phyloP scores from a whole-genome alignment of 352 stramenopile genomes.

The Phytophthora hibernalis region DNA sequence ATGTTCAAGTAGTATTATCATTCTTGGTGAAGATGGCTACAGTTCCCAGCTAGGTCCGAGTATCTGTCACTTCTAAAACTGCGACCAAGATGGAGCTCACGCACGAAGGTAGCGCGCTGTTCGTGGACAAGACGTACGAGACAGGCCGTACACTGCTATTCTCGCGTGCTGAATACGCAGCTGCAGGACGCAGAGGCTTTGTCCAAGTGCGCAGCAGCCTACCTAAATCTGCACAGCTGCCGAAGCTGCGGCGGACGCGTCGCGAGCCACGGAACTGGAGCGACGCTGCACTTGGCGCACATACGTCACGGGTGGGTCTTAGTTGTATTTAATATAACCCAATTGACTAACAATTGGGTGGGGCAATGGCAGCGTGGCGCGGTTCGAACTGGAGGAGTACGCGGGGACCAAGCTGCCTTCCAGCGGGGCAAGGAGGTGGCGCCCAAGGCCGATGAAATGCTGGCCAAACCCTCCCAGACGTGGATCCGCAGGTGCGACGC shows the following conservation, averaged over 20 bases:
- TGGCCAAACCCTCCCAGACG: conserved; percentile 74
- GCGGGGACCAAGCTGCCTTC: conserved; percentile 70
- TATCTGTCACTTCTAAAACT: conserved; percentile 14
- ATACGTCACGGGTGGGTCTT: conserved; percentile 73
- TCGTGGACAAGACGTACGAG: conserved; percentile 85
- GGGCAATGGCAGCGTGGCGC: conserved; percentile 53
- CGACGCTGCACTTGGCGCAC: conserved; percentile 60
- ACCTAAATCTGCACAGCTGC: conserved; percentile 71
- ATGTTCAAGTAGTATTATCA: too few relatives aligned
- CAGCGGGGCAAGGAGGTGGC: conserved; percentile 48
- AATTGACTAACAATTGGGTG: neutral
- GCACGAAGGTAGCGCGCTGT: conserved; percentile 79
- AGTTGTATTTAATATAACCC: neutral
- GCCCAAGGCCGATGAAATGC: conserved; percentile 34
- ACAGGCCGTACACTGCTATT: conserved; percentile 66
- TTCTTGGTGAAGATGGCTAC: neutral
- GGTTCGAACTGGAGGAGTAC: conserved; percentile 87
- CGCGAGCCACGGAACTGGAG: conserved; percentile 59
- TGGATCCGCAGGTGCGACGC: conserved; percentile 92
- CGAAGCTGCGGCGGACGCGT: conserved; percentile 63
- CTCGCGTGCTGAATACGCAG: conserved; percentile 46
- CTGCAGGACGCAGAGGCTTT: conserved; percentile 57
- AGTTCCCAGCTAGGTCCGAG: neutral
- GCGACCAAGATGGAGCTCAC: conserved; percentile 68
- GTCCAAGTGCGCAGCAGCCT: conserved; percentile 73